These are phyloP conservation scores for Daldinia caldariorum DNA, from an alignment of 495 filamentous ascomycete species.

Conservation along the genomic window DNA sequence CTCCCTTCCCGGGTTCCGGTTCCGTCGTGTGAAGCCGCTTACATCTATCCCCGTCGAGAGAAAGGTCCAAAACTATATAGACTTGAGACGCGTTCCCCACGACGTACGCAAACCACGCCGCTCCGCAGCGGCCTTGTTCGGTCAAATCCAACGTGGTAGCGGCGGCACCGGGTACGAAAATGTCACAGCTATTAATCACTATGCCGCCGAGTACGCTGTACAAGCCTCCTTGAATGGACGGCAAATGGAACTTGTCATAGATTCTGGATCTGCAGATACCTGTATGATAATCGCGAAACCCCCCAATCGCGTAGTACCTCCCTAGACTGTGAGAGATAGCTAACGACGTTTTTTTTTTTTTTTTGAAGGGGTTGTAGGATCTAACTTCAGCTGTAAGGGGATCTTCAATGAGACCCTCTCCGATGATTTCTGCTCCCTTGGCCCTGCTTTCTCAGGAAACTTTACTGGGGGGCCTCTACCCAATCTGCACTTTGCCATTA, in stretches of 20 bases:
- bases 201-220: constrained; percentile 54
- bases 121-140: constrained; percentile 15
- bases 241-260: constrained; percentile 58
- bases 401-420: neutral
- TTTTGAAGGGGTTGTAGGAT: neutral
- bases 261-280: constrained; percentile 73
- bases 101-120: constrained; percentile 1
- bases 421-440: neutral
- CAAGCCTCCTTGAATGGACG: constrained; percentile 46
- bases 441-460: constrained; percentile 11
- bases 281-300: constrained; percentile 46
- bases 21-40: neutral
- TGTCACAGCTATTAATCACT: constrained; percentile 50
- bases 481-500: constrained; percentile 60
- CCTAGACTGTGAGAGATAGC: neutral
- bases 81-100: constrained; percentile 19
- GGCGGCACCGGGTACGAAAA: constrained; percentile 48
- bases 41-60: neutral
- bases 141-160: constrained; percentile 23
- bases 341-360: neutral
- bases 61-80: constrained; percentile 17
- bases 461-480: constrained; percentile 52
- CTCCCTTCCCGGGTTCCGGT: neutral
- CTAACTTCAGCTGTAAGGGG: neutral
- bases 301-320: neutral